Evolutionary conservation across 345 rosid species (phyloP).

Genomic region (Adansonia digitata): DNA sequence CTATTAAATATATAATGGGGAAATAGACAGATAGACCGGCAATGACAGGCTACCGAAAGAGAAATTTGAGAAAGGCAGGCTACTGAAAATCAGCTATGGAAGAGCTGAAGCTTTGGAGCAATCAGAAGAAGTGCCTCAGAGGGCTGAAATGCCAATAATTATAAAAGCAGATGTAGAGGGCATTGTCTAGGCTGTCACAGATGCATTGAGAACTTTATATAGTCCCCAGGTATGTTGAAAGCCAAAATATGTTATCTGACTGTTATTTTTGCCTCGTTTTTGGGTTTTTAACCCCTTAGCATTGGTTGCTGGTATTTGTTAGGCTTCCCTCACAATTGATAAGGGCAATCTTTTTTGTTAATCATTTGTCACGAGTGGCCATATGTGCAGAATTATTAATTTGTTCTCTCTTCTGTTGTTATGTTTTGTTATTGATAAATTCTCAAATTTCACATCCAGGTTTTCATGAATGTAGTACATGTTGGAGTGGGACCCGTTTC

Average conservation of each 20-base stretch:
- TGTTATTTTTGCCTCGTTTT: not conserved
- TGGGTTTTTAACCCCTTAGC: not conserved
- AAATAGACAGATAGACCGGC: conserved; percentile 61
- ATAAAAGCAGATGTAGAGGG: conserved; percentile 95
- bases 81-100: conserved; percentile 52
- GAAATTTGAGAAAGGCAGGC: conserved; percentile 67
- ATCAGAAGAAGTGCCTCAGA: conserved; percentile 40
- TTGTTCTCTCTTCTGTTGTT: not conserved
- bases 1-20: conserved; percentile 68
- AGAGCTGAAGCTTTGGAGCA: conserved; percentile 38
- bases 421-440: not conserved
- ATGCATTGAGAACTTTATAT: conserved; percentile 74
- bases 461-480: conserved; percentile 81
- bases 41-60: conserved; percentile 79
- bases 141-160: conserved; percentile 65
- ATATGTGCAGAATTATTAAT: not conserved
- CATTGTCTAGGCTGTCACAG: conserved; percentile 93
- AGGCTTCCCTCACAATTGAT: not conserved
- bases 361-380: not conserved
- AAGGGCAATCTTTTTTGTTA: not conserved
- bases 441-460: conserved; percentile 39
- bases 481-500: conserved; percentile 83
- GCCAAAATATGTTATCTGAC: not conserved
- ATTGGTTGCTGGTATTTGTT: conserved; percentile 4
- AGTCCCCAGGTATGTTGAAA: conserved; percentile 73